Base-by-base conservation (phyloP, 1,284 basidiomycete genomes). In the Pyrrhoderma noxium region DNA sequence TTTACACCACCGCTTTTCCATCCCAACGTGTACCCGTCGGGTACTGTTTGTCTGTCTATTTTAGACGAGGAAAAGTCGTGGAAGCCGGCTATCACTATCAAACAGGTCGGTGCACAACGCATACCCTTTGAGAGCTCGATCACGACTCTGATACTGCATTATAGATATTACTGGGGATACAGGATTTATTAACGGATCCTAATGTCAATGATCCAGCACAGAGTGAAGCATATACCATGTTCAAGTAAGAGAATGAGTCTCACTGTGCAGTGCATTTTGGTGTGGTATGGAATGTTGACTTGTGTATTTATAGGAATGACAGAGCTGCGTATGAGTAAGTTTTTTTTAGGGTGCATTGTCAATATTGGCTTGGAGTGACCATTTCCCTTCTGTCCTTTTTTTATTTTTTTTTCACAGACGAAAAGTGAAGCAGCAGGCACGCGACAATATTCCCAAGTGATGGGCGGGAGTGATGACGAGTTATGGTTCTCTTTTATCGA, bases 81-180 rank as follows among this genome's bases (percentile, higher is more conserved):
- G 96, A 98, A 98, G 67, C 93, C 96, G 8, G 89, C 93, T 1
- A 98, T 99, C 62, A 99, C 94, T 1, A 93, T 99, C 70, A 99
- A 99, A 68, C 94, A 98, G 78, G 93, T 90, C 37, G 42, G 77
- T 63, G 25, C 11, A 23, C 8, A 11, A n/a, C n/a, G n/a, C n/a
- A n/a, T n/a, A n/a, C n/a, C n/a, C n/a, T n/a, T n/a, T n/a, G n/a
- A n/a, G n/a, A n/a, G n/a, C n/a, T n/a, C n/a, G n/a, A n/a, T n/a
- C n/a, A n/a, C n/a, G 27, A 31, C 27, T 31, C 27, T 31, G 27
- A 31, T 11, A 5, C 11, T 18, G 16, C 11, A 27, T 35, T 49
- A 49, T 59, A 98, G 93, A 94, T 99, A 59, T 72, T 98, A 22
- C 75, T 98, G 14, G 96, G 96, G 55, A 91, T 97, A 54, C 94